phyloP scores from a whole-genome alignment of 164 flowering plant genomes.

The Vitis vinifera region DNA sequence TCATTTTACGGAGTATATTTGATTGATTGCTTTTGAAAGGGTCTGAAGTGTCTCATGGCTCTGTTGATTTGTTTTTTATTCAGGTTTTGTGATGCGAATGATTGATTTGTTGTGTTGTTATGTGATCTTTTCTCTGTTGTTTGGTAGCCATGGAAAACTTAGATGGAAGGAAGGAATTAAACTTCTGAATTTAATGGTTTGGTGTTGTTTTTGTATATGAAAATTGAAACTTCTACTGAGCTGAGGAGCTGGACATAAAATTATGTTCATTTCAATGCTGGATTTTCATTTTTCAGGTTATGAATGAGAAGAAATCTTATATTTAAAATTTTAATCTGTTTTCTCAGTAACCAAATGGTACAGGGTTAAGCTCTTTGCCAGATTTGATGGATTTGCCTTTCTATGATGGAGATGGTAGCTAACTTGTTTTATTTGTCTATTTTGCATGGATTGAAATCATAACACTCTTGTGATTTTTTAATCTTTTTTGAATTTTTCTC shows the following conservation, averaged over 20 bases:
- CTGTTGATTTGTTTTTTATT: neutral
- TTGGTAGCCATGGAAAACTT: no score
- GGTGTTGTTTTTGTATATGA: no score
- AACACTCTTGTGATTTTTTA: neutral
- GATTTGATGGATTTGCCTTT: neutral
- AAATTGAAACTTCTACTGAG: neutral
- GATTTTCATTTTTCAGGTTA: neutral
- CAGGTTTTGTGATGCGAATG: neutral
- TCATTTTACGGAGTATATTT: neutral
- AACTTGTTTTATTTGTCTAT: neutral
- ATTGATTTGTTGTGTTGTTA: neutral
- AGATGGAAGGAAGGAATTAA: no score
- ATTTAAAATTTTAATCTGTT: neutral
- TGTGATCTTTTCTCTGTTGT: no score
- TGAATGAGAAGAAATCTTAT: neutral
- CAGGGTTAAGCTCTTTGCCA: neutral
- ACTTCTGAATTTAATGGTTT: no score
- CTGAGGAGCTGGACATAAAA: neutral
- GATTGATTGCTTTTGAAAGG: neutral
- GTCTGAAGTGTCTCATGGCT: neutral
- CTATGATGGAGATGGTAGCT: neutral
- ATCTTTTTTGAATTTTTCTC: neutral
- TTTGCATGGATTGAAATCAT: neutral
- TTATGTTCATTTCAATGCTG: neutral
- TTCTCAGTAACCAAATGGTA: neutral